Conservation (phyloP, 2,329 filamentous ascomycete species). For the Epichloe sibirici region DNA sequence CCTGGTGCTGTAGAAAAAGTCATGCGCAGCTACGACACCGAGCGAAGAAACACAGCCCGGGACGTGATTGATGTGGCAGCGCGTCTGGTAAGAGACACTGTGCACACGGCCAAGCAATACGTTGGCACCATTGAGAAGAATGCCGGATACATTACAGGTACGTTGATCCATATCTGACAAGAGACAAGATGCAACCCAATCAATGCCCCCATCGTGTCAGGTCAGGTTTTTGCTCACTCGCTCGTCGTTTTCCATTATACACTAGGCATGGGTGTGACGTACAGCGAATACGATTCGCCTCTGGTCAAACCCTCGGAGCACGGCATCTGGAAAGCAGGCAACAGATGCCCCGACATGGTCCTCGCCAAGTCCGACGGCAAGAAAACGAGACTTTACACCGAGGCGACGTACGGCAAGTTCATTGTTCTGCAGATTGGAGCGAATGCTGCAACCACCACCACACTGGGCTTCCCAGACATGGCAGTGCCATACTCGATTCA, state of each 20-base stretch:
- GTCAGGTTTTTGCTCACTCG: background rate
- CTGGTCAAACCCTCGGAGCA: constrained; percentile 20
- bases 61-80: constrained; percentile 35
- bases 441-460: constrained; percentile 1
- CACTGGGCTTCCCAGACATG: constrained; percentile 5
- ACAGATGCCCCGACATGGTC: constrained; percentile 25
- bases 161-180: background rate
- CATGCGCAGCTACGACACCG: constrained; percentile 31
- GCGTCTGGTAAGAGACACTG: constrained; percentile 31
- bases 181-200: background rate
- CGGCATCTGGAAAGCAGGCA: constrained; percentile 26
- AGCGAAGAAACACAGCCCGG: constrained; percentile 30
- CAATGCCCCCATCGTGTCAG: too few relatives aligned
- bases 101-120: constrained; percentile 30
- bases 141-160: constrained; percentile 35
- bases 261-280: constrained; percentile 28
- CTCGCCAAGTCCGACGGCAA: constrained; percentile 10
- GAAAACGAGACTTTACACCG: constrained; percentile 19
- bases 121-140: constrained; percentile 35
- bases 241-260: background rate
- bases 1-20: constrained; percentile 15
- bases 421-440: constrained; percentile 14
- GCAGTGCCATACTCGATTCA: constrained; percentile 2
- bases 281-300: constrained; percentile 22
- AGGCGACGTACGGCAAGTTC: constrained; percentile 20